Conservation (phyloP, 2,329 filamentous ascomycete species). For the Cladophialophora bantiana region DNA sequence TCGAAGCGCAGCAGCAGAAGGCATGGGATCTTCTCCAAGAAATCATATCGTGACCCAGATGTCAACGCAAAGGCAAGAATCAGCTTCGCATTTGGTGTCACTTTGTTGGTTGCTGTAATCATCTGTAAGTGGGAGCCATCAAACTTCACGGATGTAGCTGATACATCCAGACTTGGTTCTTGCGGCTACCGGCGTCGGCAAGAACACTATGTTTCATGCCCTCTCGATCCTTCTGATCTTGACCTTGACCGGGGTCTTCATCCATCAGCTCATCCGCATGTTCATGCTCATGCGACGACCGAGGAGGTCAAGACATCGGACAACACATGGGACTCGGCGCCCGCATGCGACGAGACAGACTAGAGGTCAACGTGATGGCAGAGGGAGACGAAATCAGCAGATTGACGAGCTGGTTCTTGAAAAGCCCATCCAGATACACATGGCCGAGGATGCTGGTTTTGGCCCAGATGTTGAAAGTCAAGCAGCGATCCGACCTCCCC, state of each 20-base stretch:
- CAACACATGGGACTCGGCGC: constrained; percentile 43
- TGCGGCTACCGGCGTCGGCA: constrained; percentile 68
- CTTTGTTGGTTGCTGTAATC: constrained; percentile 65
- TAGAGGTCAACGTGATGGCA: constrained; percentile 61
- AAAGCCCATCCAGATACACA: constrained; percentile 76
- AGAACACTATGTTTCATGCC: constrained; percentile 76
- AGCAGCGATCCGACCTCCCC: constrained; percentile 62
- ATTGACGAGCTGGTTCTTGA: constrained; percentile 54
- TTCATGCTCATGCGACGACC: constrained; percentile 69
- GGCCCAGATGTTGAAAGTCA: constrained; percentile 52
- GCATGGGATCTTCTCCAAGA: constrained; percentile 57
- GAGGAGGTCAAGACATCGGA: constrained; percentile 44
- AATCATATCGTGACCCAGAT: constrained; percentile 49
- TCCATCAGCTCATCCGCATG: constrained; percentile 76
- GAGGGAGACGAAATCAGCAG: constrained; percentile 45
- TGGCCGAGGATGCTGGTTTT: constrained; percentile 76
- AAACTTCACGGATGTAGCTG: constrained; percentile 15
- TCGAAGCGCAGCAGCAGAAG: constrained; percentile 13
- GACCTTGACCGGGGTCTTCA: constrained; percentile 77
- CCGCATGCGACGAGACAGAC: constrained; percentile 61
- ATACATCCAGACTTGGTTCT: constrained; percentile 71
- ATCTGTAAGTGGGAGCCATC: constrained; percentile 65
- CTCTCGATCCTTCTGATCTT: constrained; percentile 80
- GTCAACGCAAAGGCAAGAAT: constrained; percentile 50
- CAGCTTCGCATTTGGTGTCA: constrained; percentile 70